Percentiles rank a stretch among this genome's conserved stretches.
Conservation (phyloP, 1,139 yeast genomes). For the Saccharomyces hybrid region DNA sequence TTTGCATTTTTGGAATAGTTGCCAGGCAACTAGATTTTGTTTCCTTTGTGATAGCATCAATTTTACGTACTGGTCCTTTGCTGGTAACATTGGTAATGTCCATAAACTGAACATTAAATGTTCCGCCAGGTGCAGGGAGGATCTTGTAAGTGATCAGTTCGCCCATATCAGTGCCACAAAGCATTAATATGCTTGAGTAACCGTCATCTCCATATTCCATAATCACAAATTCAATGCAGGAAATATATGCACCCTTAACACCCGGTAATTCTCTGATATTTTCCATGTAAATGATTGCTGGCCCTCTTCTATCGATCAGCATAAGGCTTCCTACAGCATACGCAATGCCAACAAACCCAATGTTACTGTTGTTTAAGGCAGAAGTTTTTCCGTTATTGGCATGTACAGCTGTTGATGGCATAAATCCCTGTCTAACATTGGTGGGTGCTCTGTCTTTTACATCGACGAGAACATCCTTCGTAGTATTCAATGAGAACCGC, state of each 20-base stretch:
- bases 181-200: conserved; percentile 62
- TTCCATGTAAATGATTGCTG: conserved; percentile 64
- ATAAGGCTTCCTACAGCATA: conserved; percentile 68
- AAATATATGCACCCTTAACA: conserved; percentile 36
- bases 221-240: conserved; percentile 64
- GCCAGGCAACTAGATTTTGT: conserved; percentile 65
- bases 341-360: conserved; percentile 83
- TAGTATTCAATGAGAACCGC: conserved; percentile 28
- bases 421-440: conserved; percentile 51
- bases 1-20: conserved; percentile 48
- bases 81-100: conserved; percentile 44
- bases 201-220: conserved; percentile 57
- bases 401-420: conserved; percentile 57
- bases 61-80: conserved; percentile 42
- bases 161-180: conserved; percentile 77
- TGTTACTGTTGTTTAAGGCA: conserved; percentile 57
- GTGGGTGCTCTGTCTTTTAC: conserved; percentile 36
- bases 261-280: conserved; percentile 27
- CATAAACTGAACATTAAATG: conserved; percentile 53
- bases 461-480: conserved; percentile 29
- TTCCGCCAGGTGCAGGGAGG: conserved; percentile 60
- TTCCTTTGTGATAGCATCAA: conserved; percentile 52
- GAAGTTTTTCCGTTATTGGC: conserved; percentile 45
- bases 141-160: conserved; percentile 62
- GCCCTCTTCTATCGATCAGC: conserved; percentile 80